Percentiles rank a stretch among this genome's conserved stretches.
Evolutionary conservation across 2,329 filamentous ascomycete genomes (phyloP).

Genomic region (Penicillium sp.): DNA sequence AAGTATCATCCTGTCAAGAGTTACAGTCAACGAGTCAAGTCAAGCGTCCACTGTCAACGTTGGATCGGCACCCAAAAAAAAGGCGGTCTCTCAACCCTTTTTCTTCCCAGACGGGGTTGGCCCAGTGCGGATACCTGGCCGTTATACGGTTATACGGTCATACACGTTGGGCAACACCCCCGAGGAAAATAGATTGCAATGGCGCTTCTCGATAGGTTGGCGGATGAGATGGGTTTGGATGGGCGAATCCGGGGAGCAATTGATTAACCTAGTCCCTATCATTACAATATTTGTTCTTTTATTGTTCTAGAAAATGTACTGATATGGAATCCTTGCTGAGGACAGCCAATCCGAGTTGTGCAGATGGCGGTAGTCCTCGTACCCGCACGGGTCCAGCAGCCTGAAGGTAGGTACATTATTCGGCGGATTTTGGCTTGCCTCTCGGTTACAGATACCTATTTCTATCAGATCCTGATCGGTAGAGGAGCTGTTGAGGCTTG

Average conservation of each 20-base stretch:
- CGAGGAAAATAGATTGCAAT: constrained; percentile 1
- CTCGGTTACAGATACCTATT: too few species aligned
- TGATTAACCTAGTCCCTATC: too few species aligned
- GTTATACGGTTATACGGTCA: too few species aligned
- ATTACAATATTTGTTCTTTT: background rate
- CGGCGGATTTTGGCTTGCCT: too few species aligned
- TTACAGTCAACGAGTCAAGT: background rate
- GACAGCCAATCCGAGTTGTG: background rate
- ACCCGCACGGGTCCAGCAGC: background rate
- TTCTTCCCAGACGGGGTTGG: constrained; percentile 13
- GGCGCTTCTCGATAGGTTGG: background rate
- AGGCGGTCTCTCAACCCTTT: constrained; percentile 25
- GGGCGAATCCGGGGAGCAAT: background rate
- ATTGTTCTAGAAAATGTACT: constrained; percentile 5
- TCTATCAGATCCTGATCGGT: too few species aligned
- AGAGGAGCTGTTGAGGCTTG: too few species aligned
- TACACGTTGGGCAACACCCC: constrained; percentile 1
- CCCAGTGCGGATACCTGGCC: constrained; percentile 6
- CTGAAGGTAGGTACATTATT: background rate
- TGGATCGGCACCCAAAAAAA: constrained; percentile 26
- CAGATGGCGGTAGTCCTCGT: background rate
- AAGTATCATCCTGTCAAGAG: constrained; percentile 15
- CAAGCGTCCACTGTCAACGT: constrained; percentile 6
- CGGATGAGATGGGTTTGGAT: background rate
- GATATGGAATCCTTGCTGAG: background rate